A percentile compares a stretch with the other conserved stretches of the same genome.
Conservation (phyloP, 2,329 filamentous ascomycete species). For the Xylariaceae sp. region DNA sequence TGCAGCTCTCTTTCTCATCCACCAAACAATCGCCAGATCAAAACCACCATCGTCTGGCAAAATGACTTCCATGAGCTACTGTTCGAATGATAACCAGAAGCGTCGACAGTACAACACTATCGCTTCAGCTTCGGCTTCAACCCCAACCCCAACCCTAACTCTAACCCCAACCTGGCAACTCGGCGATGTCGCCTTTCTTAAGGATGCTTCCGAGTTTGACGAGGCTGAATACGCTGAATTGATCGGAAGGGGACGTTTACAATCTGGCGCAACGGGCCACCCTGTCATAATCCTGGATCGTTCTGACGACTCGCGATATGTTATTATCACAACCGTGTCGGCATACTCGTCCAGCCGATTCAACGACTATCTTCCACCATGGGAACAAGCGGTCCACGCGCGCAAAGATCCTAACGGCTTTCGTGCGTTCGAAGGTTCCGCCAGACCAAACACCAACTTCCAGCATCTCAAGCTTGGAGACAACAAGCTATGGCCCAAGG, state of each 20-base stretch:
- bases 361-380: constrained; percentile 39
- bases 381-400: constrained; percentile 36
- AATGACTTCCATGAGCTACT: neutral
- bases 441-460: constrained; percentile 17
- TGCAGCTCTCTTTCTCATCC: neutral
- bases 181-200: constrained; percentile 43
- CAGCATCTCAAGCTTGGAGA: constrained; percentile 35
- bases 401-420: constrained; percentile 36
- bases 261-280: constrained; percentile 35
- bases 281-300: constrained; percentile 43
- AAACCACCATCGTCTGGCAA: neutral
- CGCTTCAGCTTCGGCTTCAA: constrained; percentile 8
- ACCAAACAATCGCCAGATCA: neutral
- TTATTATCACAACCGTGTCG: constrained; percentile 42
- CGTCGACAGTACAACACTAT: neutral
- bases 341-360: constrained; percentile 37
- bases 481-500: constrained; percentile 34
- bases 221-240: constrained; percentile 25
- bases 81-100: neutral
- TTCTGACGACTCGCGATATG: constrained; percentile 23
- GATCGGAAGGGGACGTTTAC: constrained; percentile 29
- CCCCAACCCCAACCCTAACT: constrained; percentile 20
- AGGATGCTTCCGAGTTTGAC: constrained; percentile 22
- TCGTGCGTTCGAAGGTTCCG: constrained; percentile 41
- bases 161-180: constrained; percentile 3